Conservation (phyloP, 441 rosid genomes). For the Mallotus japonicus region DNA sequence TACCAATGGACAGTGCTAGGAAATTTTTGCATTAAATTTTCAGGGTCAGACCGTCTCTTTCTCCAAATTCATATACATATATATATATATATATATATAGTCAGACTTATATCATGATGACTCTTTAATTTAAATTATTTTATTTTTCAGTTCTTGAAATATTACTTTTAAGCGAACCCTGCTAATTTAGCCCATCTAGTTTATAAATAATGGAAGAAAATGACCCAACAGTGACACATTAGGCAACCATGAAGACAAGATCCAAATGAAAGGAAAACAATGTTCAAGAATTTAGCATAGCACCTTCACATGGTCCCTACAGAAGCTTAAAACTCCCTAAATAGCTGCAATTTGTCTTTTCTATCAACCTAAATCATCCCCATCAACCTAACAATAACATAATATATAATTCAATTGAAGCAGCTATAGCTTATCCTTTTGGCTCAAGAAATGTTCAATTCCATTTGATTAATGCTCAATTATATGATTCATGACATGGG, state of each 20-base stretch:
- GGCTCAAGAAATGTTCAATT: slow-evolving; percentile 9
- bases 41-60: neutral
- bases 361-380: neutral
- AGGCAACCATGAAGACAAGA: slow-evolving; percentile 22
- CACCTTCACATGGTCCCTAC: slow-evolving; percentile 29
- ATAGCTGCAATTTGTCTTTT: slow-evolving; percentile 23
- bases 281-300: slow-evolving; percentile 20
- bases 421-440: slow-evolving; percentile 9
- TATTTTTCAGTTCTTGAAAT: neutral
- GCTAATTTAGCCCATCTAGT: slow-evolving; percentile 6
- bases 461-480: slow-evolving; percentile 22
- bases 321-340: neutral
- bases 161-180: slow-evolving; percentile 13
- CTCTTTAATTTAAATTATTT: neutral
- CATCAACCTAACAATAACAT: slow-evolving; percentile 10
- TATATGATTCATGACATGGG: neutral
- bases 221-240: slow-evolving; percentile 17
- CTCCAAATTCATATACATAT: neutral
- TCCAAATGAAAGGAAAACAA: slow-evolving; percentile 13
- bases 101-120: neutral
- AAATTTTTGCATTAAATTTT: slow-evolving; percentile 11
- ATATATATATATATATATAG: neutral
- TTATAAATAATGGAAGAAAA: slow-evolving; percentile 1
- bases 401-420: slow-evolving; percentile 5
- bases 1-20: neutral